These are phyloP conservation scores for Mycogone perniciosa DNA, from an alignment of 2,329 filamentous ascomycete genomes.

Conservation along the genomic window DNA sequence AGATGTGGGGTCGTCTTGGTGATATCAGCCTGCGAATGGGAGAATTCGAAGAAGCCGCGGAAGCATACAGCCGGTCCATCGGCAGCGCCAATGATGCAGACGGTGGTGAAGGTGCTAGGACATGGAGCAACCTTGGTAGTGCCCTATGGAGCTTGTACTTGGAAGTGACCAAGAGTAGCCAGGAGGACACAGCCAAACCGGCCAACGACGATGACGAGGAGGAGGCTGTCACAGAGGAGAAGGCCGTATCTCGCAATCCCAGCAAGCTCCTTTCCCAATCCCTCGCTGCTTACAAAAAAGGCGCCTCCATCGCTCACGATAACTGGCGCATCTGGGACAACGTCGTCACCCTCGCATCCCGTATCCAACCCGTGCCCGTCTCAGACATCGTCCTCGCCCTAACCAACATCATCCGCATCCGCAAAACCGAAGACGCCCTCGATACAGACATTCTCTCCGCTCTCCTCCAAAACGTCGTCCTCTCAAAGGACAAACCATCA, in stretches of 20 bases:
- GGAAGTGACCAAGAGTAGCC: conserved; percentile 29
- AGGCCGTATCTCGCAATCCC: conserved; percentile 37
- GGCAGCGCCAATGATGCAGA: conserved; percentile 51
- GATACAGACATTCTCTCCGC: conserved; percentile 67
- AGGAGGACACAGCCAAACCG: conserved; percentile 15
- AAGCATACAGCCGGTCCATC: conserved; percentile 78
- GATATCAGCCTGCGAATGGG: conserved; percentile 78
- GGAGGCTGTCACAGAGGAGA: conserved; percentile 23
- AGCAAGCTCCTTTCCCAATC: conserved; percentile 64
- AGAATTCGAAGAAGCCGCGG: conserved; percentile 70
- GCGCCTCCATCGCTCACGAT: conserved; percentile 73
- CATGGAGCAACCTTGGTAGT: conserved; percentile 91
- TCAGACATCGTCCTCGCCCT: conserved; percentile 70
- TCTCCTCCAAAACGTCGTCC: conserved; percentile 65
- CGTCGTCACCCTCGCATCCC: conserved; percentile 77
- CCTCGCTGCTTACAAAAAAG: conserved; percentile 78
- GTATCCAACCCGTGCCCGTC: conserved; percentile 68
- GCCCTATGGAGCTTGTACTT: conserved; percentile 67
- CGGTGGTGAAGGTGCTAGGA: conserved; percentile 83
- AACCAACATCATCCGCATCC: conserved; percentile 67
- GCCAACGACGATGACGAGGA: conserved; percentile 24
- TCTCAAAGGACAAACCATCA: conserved; percentile 30
- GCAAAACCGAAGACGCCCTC: conserved; percentile 69
- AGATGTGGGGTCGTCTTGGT: conserved; percentile 84
- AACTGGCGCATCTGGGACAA: conserved; percentile 97